Evolutionary conservation across 1,284 basidiomycete species (phyloP).

Genomic region (Malassezia japonica): DNA sequence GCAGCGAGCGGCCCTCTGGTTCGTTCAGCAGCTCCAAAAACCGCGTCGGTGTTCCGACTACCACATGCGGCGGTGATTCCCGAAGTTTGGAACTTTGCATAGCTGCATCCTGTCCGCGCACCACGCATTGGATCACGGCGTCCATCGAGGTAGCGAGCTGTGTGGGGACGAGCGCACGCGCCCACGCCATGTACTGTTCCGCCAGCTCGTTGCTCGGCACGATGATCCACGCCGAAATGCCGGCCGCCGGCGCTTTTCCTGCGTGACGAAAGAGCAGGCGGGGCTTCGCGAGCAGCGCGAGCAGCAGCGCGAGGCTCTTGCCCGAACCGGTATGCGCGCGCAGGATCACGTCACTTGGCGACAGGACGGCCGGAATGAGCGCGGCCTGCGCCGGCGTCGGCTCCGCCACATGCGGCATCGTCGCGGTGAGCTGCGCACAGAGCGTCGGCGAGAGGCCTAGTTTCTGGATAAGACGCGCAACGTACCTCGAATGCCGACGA

Average conservation of each 20-base stretch:
- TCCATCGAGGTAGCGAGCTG: constrained; percentile 22
- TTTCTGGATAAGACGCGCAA: constrained; percentile 15
- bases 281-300: constrained; percentile 40
- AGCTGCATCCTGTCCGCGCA: constrained; percentile 23
- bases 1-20: constrained; percentile 23
- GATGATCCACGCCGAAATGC: constrained; percentile 33
- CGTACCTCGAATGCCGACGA: constrained; percentile 2
- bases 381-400: constrained; percentile 37
- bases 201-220: constrained; percentile 46
- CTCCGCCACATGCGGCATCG: constrained; percentile 28
- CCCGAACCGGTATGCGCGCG: constrained; percentile 45
- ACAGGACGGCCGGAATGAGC: constrained; percentile 31
- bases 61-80: constrained; percentile 30
- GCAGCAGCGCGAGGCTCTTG: constrained; percentile 39
- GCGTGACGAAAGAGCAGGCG: constrained; percentile 29
- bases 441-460: constrained; percentile 28
- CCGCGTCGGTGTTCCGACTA: constrained; percentile 40
- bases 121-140: constrained; percentile 32
- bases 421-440: constrained; percentile 22
- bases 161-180: constrained; percentile 25
- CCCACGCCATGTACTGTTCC: constrained; percentile 37
- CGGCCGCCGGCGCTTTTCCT: constrained; percentile 3
- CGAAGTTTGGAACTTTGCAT: constrained; percentile 26
- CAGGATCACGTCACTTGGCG: constrained; percentile 34
- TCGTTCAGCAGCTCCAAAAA: constrained; percentile 30